Conservation (phyloP, 2,329 filamentous ascomycete species). For the Cladobotryum protrusum region DNA sequence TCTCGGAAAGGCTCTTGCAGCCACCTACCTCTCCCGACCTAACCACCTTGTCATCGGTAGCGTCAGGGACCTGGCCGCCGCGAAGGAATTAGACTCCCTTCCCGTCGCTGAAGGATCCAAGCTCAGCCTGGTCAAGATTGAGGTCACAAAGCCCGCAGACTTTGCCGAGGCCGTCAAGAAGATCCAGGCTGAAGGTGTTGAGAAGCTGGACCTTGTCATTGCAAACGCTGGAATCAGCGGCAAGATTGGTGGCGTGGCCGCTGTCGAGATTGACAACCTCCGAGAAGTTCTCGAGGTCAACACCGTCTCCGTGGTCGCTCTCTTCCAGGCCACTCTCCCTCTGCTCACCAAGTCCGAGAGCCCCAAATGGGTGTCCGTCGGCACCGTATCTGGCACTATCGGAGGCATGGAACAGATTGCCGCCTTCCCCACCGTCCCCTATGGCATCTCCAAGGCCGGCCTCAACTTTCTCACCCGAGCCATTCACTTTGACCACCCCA, state of each 20-base stretch:
- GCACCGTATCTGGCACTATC: neutral
- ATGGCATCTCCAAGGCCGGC: constrained; percentile 37
- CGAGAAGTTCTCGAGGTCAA: constrained; percentile 28
- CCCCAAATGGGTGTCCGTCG: neutral
- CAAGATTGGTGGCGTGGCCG: neutral
- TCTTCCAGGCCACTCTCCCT: constrained; percentile 38
- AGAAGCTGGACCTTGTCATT: constrained; percentile 43
- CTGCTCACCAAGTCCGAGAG: constrained; percentile 26
- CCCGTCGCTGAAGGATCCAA: constrained; percentile 19
- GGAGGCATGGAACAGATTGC: neutral
- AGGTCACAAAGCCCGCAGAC: constrained; percentile 22
- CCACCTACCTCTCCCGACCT: constrained; percentile 28
- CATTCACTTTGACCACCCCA: constrained; percentile 1
- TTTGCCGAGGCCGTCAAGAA: constrained; percentile 21
- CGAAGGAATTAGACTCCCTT: neutral
- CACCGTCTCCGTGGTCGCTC: constrained; percentile 18
- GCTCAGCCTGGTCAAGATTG: constrained; percentile 28
- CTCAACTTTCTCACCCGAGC: constrained; percentile 22
- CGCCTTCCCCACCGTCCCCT: constrained; percentile 21
- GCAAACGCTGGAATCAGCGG: constrained; percentile 43
- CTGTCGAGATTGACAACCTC: neutral
- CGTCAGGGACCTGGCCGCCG: constrained; percentile 14
- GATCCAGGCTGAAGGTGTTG: constrained; percentile 30
- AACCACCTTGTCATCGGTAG: constrained; percentile 35
- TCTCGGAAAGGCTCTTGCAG: constrained; percentile 6